Conservation (phyloP, 345 rosid species). For the Corchorus capsularis region DNA sequence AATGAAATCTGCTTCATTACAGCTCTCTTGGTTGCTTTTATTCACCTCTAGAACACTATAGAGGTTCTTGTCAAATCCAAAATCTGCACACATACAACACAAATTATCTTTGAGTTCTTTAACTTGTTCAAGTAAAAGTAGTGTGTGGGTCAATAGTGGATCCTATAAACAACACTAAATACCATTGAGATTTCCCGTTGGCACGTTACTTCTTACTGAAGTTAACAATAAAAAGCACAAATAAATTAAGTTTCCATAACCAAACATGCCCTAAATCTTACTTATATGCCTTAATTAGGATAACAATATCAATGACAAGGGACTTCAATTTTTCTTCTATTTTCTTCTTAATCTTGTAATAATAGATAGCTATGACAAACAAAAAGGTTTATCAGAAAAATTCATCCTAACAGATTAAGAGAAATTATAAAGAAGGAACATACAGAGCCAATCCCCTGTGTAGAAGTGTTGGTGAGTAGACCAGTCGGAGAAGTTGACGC, state of each 20-base stretch:
- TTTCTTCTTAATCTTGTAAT: not conserved
- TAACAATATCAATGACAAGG: too few species aligned
- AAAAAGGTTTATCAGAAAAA: not conserved
- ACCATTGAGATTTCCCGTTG: not conserved
- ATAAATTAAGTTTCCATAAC: not conserved
- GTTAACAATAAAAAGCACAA: not conserved
- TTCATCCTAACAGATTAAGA: not conserved
- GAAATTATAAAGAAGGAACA: not conserved
- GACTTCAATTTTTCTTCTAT: not conserved
- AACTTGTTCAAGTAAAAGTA: not conserved
- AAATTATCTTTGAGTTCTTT: too few species aligned
- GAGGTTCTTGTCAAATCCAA: slow-evolving; percentile 7
- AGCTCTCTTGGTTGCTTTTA: slow-evolving; percentile 9
- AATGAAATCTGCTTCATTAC: slow-evolving; percentile 3
- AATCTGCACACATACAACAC: not conserved
- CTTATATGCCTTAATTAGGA: too few species aligned
- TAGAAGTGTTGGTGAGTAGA: not conserved
- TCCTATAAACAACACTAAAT: not conserved
- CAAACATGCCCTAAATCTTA: not conserved
- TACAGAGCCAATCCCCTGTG: slow-evolving; percentile 18
- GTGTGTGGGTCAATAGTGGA: not conserved
- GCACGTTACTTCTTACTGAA: not conserved
- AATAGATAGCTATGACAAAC: not conserved
- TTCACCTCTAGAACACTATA: slow-evolving; percentile 15
- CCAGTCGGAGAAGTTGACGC: slow-evolving; percentile 9